Percentiles rank a stretch among this genome's conserved stretches.
Evolutionary conservation across 768 basidiomycete genomes (phyloP).

Genomic region (Pleurotus salmoneostramineus): DNA sequence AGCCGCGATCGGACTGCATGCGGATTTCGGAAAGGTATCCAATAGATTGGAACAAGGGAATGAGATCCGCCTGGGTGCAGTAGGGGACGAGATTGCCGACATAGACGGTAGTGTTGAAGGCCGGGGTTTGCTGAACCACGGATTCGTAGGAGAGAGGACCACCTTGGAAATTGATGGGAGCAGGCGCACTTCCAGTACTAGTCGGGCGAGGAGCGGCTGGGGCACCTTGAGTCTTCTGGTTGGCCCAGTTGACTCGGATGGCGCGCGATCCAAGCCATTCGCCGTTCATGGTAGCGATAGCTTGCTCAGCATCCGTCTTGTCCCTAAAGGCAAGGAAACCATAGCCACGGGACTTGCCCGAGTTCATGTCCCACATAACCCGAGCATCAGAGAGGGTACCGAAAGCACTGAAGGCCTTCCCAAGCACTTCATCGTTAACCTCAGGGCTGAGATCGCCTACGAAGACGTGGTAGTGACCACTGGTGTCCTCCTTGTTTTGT

Average conservation of each 20-base stretch:
- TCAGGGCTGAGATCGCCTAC: constrained; percentile 99
- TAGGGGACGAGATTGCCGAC: constrained; percentile 98
- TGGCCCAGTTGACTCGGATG: constrained; percentile 99
- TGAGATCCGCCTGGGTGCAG: constrained; percentile 95
- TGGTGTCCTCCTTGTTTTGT: constrained; percentile 98
- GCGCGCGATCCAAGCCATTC: constrained; percentile 98
- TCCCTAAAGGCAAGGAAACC: constrained; percentile 99
- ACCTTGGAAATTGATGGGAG: constrained; percentile 88
- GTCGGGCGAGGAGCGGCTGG: constrained; percentile 39
- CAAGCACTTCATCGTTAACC: constrained; percentile 96
- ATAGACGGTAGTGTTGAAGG: constrained; percentile 95
- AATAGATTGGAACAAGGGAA: constrained; percentile 97
- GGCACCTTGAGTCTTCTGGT: constrained; percentile 93
- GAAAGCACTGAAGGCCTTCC: constrained; percentile 96
- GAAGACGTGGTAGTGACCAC: constrained; percentile 96
- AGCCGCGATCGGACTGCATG: constrained; percentile 98
- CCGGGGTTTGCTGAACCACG: constrained; percentile 90
- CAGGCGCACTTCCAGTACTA: constrained; percentile 64
- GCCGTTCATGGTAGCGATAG: constrained; percentile 99
- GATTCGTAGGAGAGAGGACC: constrained; percentile 88
- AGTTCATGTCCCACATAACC: constrained; percentile 99
- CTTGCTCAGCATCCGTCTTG: constrained; percentile 98
- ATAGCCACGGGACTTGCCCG: constrained; percentile 96
- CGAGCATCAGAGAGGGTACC: constrained; percentile 95
- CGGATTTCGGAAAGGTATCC: constrained; percentile 98